phyloP scores from a whole-genome alignment of 345 rosid genomes.

The Eucalyptus polybractea region DNA sequence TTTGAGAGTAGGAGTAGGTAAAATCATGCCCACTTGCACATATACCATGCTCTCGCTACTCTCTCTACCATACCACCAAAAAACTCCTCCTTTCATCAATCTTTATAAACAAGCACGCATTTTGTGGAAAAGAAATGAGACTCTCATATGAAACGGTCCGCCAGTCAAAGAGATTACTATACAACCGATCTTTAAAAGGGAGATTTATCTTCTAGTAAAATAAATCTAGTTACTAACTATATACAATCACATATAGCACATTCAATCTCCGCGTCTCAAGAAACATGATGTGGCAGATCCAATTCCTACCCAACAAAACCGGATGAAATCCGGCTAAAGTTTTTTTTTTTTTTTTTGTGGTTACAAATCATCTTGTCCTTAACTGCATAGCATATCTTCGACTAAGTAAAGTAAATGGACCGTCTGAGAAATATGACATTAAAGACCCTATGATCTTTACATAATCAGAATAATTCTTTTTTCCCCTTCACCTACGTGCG shows the following conservation, averaged over 20 bases:
- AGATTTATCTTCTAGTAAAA: background rate
- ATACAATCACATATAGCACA: background rate
- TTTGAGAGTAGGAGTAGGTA: background rate
- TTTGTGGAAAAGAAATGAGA: background rate
- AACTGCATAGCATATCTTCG: background rate
- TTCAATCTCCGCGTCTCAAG: background rate
- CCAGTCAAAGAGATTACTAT: background rate
- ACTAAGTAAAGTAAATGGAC: background rate
- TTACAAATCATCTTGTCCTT: background rate
- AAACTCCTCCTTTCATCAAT: background rate
- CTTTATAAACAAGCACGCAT: background rate
- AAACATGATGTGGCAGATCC: background rate
- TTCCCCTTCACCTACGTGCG: background rate
- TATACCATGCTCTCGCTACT: background rate
- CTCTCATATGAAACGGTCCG: background rate
- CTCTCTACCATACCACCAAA: background rate
- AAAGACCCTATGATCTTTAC: background rate
- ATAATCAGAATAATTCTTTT: background rate
- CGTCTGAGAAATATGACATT: background rate
- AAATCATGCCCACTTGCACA: background rate
- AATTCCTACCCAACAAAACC: background rate
- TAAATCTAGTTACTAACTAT: background rate
- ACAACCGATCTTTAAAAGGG: background rate
- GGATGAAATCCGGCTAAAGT: background rate
- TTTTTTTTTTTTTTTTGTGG: too few relatives aligned